A percentile compares a stretch with the other conserved stretches of the same genome.
These are phyloP conservation scores for Kitagawia praeruptora DNA, from an alignment of 129 eudicot genomes.

Conservation along the genomic window DNA sequence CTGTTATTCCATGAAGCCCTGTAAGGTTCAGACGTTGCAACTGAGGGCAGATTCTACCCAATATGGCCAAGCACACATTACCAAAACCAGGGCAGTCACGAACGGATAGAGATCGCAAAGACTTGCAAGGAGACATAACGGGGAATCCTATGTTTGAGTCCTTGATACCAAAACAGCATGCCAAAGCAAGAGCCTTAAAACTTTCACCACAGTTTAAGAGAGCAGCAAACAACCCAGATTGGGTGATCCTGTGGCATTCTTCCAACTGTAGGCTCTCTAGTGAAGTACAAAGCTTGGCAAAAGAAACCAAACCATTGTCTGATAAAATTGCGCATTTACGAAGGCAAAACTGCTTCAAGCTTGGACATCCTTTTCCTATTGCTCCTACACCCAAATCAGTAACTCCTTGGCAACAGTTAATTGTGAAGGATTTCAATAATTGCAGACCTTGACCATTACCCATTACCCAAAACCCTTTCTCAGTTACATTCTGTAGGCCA, in stretches of 20 bases:
- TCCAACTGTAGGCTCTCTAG: constrained; percentile 61
- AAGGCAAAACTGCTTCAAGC: constrained; percentile 48
- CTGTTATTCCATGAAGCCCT: constrained; percentile 54
- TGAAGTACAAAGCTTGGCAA: constrained; percentile 44
- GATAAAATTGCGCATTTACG: constrained; percentile 51
- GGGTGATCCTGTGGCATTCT: constrained; percentile 86
- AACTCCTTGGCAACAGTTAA: constrained; percentile 64
- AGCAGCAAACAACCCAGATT: constrained; percentile 44
- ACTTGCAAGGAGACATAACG: constrained; percentile 26
- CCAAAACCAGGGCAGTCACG: constrained; percentile 75
- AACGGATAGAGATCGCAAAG: constrained; percentile 52
- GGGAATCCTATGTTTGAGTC: constrained; percentile 31
- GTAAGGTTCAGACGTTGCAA: constrained; percentile 48
- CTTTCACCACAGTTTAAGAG: constrained; percentile 38
- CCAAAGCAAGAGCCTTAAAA: constrained; percentile 58
- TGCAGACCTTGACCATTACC: constrained; percentile 73
- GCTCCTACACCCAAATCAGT: constrained; percentile 71
- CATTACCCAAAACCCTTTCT: constrained; percentile 97
- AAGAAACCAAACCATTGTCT: constrained; percentile 62
- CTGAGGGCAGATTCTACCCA: constrained; percentile 57
- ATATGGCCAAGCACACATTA: constrained; percentile 40
- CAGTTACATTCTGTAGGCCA: constrained; percentile 60
- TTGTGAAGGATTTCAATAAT: constrained; percentile 38
- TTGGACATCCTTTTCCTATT: constrained; percentile 64
- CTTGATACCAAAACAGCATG: constrained; percentile 53